These are phyloP conservation scores for Dictyostelium discoideum DNA, from an alignment of 78 protist species.

Conservation along the genomic window DNA sequence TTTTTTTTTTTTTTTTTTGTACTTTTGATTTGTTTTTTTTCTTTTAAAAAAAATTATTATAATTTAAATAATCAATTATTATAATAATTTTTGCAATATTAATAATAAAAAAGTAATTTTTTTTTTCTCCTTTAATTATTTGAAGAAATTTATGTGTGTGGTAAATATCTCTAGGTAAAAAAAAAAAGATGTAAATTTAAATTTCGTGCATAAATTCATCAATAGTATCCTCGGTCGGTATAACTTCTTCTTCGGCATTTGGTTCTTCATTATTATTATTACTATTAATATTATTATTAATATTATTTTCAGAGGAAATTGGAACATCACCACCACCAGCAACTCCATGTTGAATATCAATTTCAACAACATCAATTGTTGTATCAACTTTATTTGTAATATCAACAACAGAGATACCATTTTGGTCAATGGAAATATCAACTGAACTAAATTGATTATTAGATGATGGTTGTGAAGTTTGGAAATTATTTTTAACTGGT, in stretches of 20 bases:
- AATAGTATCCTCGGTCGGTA: background rate
- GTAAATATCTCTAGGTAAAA: background rate
- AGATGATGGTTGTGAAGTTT: background rate
- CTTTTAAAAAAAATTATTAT: background rate
- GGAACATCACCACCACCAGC: background rate
- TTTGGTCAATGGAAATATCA: background rate
- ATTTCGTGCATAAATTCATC: slow-evolving; percentile 2
- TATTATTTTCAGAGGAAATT: background rate
- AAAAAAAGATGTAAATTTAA: background rate
- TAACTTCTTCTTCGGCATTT: background rate
- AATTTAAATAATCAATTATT: background rate
- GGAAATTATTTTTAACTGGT: background rate
- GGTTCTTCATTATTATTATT: background rate
- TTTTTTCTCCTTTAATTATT: background rate
- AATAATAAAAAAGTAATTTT: background rate
- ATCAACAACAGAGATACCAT: background rate
- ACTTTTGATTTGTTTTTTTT: background rate
- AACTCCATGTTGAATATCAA: background rate
- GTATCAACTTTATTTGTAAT: background rate
- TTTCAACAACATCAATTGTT: background rate
- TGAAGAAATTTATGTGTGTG: no score
- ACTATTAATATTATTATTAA: background rate
- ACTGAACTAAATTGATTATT: background rate
- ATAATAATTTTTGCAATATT: background rate
- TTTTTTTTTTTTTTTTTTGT: background rate